A percentile compares a stretch with the other conserved stretches of the same genome.
These are phyloP conservation scores for Teunomyces tritomae DNA, from an alignment of 805 yeast genomes.

Conservation along the genomic window DNA sequence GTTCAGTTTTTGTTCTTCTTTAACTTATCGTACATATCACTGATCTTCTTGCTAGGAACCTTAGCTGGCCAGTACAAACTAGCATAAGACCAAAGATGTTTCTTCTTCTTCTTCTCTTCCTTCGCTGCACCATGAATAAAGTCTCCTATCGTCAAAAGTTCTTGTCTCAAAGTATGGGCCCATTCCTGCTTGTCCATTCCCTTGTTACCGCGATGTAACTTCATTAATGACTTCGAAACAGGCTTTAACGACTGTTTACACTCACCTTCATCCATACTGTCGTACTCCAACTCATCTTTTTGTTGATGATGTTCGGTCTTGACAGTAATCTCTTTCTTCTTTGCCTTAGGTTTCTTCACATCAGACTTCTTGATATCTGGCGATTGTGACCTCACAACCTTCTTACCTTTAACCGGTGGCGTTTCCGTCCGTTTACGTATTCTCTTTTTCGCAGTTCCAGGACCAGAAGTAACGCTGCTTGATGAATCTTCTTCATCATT, in stretches of 20 bases:
- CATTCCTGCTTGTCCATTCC: conserved; percentile 76
- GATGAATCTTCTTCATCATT: conserved; percentile 49
- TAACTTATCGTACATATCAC: conserved; percentile 64
- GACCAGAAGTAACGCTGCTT: conserved; percentile 4
- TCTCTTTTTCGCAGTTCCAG: conserved; percentile 8
- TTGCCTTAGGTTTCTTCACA: conserved; percentile 15
- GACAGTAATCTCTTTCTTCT: conserved; percentile 7
- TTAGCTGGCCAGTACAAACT: conserved; percentile 84
- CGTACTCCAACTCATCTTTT: conserved; percentile 54
- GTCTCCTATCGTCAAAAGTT: conserved; percentile 70
- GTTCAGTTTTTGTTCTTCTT: conserved; percentile 1
- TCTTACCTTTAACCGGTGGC: conserved; percentile 11
- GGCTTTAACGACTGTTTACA: conserved; percentile 64
- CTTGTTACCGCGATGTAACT: conserved; percentile 66
- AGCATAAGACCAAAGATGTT: conserved; percentile 83
- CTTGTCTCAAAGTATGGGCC: conserved; percentile 67
- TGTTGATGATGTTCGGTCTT: neutral
- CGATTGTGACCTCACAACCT: conserved; percentile 12
- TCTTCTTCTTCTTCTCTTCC: conserved; percentile 25
- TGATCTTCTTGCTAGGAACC: conserved; percentile 70
- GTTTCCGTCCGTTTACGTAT: conserved; percentile 9
- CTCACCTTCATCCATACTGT: conserved; percentile 71
- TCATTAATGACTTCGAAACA: conserved; percentile 62
- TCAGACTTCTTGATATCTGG: conserved; percentile 18
- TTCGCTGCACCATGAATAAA: conserved; percentile 49